Percentiles rank a stretch among this genome's conserved stretches.
Evolutionary conservation across 345 rosid genomes (phyloP).

Genomic region (Citrus reticulata): DNA sequence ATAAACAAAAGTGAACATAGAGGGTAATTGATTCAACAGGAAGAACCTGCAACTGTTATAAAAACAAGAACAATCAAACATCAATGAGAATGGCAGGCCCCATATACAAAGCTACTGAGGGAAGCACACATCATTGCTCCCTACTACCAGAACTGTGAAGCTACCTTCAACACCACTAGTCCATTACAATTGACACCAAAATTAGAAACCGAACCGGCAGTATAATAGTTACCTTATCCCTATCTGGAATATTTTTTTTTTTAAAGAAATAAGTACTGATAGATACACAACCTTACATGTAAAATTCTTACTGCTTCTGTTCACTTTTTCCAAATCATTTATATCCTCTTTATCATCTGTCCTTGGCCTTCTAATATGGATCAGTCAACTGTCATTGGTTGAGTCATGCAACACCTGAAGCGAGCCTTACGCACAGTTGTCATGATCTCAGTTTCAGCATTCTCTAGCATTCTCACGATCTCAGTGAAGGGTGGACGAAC

Average conservation of each 20-base stretch:
- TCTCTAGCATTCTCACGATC: constrained; percentile 20
- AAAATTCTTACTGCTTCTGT: constrained; percentile 33
- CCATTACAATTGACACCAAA: constrained; percentile 1
- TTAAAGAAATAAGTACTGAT: neutral
- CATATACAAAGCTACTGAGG: constrained; percentile 17
- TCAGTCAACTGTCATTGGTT: constrained; percentile 40
- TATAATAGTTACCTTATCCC: constrained; percentile 22
- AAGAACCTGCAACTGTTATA: constrained; percentile 19
- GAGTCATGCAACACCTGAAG: constrained; percentile 49
- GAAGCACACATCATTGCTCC: constrained; percentile 20
- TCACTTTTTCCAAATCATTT: constrained; percentile 23
- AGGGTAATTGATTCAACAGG: neutral
- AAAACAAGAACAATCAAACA: constrained; percentile 15
- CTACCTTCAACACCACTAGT: constrained; percentile 3
- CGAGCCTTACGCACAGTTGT: constrained; percentile 47
- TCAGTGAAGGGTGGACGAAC: constrained; percentile 46
- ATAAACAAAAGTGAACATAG: too few species aligned
- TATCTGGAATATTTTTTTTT: constrained; percentile 3
- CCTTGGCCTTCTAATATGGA: too few species aligned
- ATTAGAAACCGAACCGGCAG: constrained; percentile 24
- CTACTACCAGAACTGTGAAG: constrained; percentile 10
- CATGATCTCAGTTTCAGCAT: constrained; percentile 44
- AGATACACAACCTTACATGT: constrained; percentile 39
- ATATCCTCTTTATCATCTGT: constrained; percentile 11
- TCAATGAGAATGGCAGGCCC: constrained; percentile 23